Conservation (phyloP, 352 stramenopile species). For the Pythium oligandrum region DNA sequence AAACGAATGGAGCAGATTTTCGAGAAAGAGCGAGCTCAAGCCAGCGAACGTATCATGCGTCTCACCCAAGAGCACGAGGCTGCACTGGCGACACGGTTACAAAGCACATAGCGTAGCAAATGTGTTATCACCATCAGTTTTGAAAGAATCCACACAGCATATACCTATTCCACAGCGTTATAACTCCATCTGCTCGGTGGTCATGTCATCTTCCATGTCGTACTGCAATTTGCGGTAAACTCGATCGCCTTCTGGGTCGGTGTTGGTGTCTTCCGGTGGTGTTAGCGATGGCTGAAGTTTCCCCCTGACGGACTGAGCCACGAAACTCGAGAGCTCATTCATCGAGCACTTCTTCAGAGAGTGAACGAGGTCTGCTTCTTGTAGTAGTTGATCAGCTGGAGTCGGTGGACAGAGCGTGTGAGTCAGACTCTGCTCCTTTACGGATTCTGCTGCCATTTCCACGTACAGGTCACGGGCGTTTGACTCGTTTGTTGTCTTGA, state of each 20-base stretch:
- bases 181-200: constrained; percentile 11
- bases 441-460: constrained; percentile 18
- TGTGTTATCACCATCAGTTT: no score
- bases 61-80: constrained; percentile 70
- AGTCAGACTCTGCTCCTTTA: constrained; percentile 12
- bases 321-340: constrained; percentile 30
- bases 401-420: constrained; percentile 38
- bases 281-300: neutral
- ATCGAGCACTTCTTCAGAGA: constrained; percentile 52
- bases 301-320: constrained; percentile 22
- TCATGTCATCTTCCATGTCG: constrained; percentile 17
- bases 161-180: neutral
- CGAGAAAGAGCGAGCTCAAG: constrained; percentile 53
- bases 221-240: constrained; percentile 19
- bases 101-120: no score
- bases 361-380: constrained; percentile 38
- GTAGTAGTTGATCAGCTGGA: constrained; percentile 27
- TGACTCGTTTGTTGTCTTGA: constrained; percentile 33
- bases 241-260: constrained; percentile 6
- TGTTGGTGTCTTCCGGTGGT: neutral
- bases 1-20: constrained; percentile 67
- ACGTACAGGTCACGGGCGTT: constrained; percentile 30
- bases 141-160: no score
- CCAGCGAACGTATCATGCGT: constrained; percentile 80
- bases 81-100: constrained; percentile 26